Evolutionary conservation across 2,329 filamentous ascomycete genomes (phyloP).

Genomic region (Phialemonium atrogriseum): DNA sequence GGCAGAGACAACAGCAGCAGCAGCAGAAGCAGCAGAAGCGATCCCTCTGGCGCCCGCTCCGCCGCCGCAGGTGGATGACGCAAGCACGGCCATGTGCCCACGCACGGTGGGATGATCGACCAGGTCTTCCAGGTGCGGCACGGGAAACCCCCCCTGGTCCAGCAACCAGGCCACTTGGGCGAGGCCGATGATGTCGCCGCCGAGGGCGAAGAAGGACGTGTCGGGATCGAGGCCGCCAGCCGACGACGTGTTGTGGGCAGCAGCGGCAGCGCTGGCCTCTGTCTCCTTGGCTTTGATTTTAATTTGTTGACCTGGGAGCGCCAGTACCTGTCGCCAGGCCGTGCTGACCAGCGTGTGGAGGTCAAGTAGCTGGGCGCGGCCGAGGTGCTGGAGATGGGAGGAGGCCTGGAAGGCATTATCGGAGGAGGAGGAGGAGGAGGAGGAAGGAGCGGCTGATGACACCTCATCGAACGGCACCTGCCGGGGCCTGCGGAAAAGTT

Average conservation of each 20-base stretch:
- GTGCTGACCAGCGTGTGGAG: constrained; percentile 6
- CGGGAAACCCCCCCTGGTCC: constrained; percentile 3
- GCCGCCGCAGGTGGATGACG: background rate
- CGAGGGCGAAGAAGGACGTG: constrained; percentile 13
- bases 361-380: constrained; percentile 1
- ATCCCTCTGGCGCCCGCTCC: too few relatives aligned
- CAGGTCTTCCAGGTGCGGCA: constrained; percentile 10
- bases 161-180: constrained; percentile 12
- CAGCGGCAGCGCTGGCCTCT: background rate
- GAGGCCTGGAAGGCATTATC: background rate
- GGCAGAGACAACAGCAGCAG: background rate
- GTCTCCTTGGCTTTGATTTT: background rate
- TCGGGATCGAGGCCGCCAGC: constrained; percentile 2
- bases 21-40: too few relatives aligned
- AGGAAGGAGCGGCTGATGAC: background rate
- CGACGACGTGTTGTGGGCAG: background rate
- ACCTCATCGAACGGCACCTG: constrained; percentile 8
- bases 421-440: too few relatives aligned
- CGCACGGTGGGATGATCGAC: constrained; percentile 9
- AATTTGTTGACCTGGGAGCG: background rate
- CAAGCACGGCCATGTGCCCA: constrained; percentile 11
- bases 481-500: background rate
- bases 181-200: constrained; percentile 23
- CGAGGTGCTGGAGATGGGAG: constrained; percentile 6
- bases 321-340: constrained; percentile 11